Evolutionary conservation across 2,329 filamentous ascomycete genomes (phyloP).

Genomic region (Diaporthe destruens): DNA sequence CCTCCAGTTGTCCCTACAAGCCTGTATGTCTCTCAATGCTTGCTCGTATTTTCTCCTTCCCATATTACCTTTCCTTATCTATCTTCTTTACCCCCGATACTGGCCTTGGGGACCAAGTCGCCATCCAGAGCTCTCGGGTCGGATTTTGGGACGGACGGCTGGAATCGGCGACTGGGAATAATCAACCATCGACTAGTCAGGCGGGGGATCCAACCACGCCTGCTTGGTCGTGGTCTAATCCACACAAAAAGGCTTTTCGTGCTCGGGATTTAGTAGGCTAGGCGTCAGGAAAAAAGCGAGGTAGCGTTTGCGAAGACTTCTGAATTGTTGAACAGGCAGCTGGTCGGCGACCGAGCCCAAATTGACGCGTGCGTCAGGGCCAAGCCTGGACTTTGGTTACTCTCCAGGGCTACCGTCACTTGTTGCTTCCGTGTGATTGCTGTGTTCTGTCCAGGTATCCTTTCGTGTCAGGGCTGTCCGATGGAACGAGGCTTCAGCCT

Average conservation of each 20-base stretch:
- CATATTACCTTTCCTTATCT: too few relatives aligned
- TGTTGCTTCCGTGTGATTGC: too few relatives aligned
- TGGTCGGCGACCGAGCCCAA: background rate
- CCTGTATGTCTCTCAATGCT: too few relatives aligned
- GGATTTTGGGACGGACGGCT: too few relatives aligned
- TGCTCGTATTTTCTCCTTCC: too few relatives aligned
- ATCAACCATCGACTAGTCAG: background rate
- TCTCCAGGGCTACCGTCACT: rapidly evolving
- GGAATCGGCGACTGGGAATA: background rate
- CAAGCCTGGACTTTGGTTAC: background rate
- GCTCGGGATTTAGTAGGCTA: background rate
- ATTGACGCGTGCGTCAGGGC: background rate
- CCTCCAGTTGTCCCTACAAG: too few relatives aligned
- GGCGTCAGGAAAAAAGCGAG: background rate
- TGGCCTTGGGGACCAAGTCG: too few relatives aligned
- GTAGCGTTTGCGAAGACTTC: background rate
- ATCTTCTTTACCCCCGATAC: too few relatives aligned
- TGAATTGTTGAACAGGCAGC: background rate
- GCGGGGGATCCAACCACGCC: background rate
- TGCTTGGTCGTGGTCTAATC: background rate
- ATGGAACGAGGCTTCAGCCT: background rate
- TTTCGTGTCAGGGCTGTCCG: background rate
- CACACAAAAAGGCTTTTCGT: background rate
- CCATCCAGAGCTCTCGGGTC: background rate
- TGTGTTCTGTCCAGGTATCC: too few relatives aligned